A percentile compares a stretch with the other conserved stretches of the same genome.
phyloP scores from a whole-genome alignment of 176 grass and related monocot species.

The Zizania latifolia region DNA sequence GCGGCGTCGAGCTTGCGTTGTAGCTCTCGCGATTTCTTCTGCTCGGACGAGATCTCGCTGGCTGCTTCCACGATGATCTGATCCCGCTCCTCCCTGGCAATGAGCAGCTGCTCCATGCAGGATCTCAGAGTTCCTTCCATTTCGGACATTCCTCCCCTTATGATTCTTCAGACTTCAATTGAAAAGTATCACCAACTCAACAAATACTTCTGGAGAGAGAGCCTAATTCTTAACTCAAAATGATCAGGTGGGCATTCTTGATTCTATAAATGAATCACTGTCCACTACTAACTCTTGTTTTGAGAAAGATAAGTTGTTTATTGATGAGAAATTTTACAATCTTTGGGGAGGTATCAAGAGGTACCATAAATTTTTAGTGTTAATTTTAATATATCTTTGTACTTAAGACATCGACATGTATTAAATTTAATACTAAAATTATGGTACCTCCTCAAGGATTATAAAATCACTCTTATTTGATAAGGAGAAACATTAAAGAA shows the following conservation, averaged over 20 bases:
- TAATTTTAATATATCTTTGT: too few species aligned
- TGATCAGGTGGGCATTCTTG: too few species aligned
- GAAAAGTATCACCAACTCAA: background rate
- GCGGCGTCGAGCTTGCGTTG: conserved; percentile 44
- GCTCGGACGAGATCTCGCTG: conserved; percentile 55
- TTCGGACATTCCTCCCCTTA: conserved; percentile 29
- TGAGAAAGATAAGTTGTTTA: background rate
- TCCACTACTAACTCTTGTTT: background rate
- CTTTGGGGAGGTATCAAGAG: too few species aligned
- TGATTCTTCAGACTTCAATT: conserved; percentile 22
- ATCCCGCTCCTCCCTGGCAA: conserved; percentile 59
- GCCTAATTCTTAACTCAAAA: conserved; percentile 13
- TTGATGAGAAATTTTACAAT: too few species aligned
- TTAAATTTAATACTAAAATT: too few species aligned
- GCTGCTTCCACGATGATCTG: conserved; percentile 50
- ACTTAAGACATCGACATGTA: too few species aligned
- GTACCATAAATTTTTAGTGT: too few species aligned
- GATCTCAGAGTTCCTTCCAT: conserved; percentile 44
- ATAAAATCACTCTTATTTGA: too few species aligned
- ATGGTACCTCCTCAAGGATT: too few species aligned
- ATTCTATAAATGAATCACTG: too few species aligned
- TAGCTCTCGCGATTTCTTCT: conserved; percentile 36
- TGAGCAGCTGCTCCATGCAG: conserved; percentile 52
- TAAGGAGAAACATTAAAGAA: too few species aligned
- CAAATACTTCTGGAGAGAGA: conserved; percentile 4